Base-by-base conservation (phyloP, 768 basidiomycete genomes). In the Amylocystis lapponica region DNA sequence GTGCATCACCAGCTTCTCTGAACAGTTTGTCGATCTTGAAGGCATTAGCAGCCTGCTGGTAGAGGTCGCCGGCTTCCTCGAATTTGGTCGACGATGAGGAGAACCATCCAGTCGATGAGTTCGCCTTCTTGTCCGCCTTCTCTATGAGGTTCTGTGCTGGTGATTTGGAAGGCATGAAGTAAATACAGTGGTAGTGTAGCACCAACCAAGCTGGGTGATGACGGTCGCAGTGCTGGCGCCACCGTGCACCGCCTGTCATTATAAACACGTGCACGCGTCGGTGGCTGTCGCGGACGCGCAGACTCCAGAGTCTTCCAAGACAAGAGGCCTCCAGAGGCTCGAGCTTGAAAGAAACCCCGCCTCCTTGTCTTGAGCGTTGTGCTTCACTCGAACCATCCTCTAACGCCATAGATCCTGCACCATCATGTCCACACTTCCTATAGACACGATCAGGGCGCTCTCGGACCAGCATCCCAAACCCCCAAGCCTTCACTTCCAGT, bases 11-110 rank as follows among this genome's bases (percentile, higher is more conserved):
- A 1, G 91, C 87, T 50, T 91, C 87, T 61, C 83, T 86, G 71
- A 91, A 97, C 45, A 77, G 70, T 62, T 93, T 92, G 61, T 97
- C 94, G 47, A 96, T 72, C 67, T 89, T 89, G 75, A 86, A 96
- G 19, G 83, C 70, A 65, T 96, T 97, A 41, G 90, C 95, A 12
- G 95, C 93, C 61, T 94, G 86, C 58, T 89, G 86, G 65, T 86
- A 98, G 16, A 97, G 74, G 66, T 97, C 95, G 36, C 91, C 94
- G 3, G 94, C 93, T 61, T 97, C 95, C 65, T 98, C 95, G 54
- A 70, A 95, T 65, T 93, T 96, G 47, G 84, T 70, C 16, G 82
- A 75, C 1, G 80, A 70, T 8, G 87, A 90, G 27, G 85, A 81
- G 66, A 96, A 95, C 92, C 92, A 96, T 41, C 87, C 85, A 2